Conservation (phyloP, 371 early-diverging fungal species). For the Haplosporangium sp. region DNA sequence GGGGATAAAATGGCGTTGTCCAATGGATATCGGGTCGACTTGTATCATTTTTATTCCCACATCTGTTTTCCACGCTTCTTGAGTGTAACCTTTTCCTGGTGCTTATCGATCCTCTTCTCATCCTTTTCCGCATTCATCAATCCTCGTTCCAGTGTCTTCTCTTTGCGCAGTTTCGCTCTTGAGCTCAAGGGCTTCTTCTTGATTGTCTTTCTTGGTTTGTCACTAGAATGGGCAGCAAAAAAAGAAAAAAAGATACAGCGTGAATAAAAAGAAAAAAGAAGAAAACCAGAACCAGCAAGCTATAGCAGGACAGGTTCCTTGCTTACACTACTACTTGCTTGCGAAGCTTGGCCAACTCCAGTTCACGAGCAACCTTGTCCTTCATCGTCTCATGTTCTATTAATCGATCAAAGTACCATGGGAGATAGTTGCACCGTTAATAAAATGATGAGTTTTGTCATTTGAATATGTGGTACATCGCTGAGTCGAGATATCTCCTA, state of each 20-base stretch:
- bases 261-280: background rate
- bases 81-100: conserved; percentile 30
- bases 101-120: conserved; percentile 40
- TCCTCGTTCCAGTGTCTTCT: conserved; percentile 49
- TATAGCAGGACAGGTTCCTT: background rate
- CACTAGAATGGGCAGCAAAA: conserved; percentile 4
- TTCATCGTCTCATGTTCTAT: conserved; percentile 45
- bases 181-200: conserved; percentile 52
- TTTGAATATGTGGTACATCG: no score
- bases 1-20: no score
- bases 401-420: no score
- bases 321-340: conserved; percentile 43
- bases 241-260: background rate
- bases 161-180: conserved; percentile 45
- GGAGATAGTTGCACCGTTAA: no score
- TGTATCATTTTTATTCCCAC: conserved; percentile 41
- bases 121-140: conserved; percentile 50
- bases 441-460: no score
- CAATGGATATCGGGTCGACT: no score
- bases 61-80: conserved; percentile 56
- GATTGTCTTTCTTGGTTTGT: conserved; percentile 53
- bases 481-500: no score
- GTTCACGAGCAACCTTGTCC: conserved; percentile 42
- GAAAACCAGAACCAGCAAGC: background rate
- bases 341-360: conserved; percentile 50